These are phyloP conservation scores for Venturia carpophila DNA, from an alignment of 2,329 filamentous ascomycete genomes.

Conservation along the genomic window DNA sequence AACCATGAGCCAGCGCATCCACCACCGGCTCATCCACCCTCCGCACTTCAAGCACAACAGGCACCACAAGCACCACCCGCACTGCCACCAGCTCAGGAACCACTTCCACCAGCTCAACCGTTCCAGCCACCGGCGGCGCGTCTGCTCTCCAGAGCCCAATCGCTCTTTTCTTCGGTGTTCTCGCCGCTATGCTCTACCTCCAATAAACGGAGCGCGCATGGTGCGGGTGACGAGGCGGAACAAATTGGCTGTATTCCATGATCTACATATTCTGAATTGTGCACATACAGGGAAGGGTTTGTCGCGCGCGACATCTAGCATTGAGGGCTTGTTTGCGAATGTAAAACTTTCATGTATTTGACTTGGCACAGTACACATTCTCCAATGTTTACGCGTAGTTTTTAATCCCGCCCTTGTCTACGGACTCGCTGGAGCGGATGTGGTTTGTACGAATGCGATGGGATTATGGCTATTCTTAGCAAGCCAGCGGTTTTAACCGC, in stretches of 20 bases:
- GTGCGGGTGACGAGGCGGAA: not conserved
- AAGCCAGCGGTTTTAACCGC: not conserved
- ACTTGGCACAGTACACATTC: not conserved
- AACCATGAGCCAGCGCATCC: slow-evolving; percentile 2
- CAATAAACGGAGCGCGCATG: slow-evolving; percentile 13
- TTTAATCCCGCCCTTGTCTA: slow-evolving; percentile 2
- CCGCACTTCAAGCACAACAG: slow-evolving; percentile 2
- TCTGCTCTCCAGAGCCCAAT: slow-evolving; percentile 19
- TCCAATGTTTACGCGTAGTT: slow-evolving; percentile 7
- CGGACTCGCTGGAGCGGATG: not conserved
- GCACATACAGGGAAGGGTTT: not conserved
- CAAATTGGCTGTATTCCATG: not conserved
- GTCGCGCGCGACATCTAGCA: not conserved
- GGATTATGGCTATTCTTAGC: not conserved
- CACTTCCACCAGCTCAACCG: not conserved
- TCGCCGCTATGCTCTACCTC: slow-evolving; percentile 21
- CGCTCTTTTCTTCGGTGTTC: slow-evolving; percentile 19
- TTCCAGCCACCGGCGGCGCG: slow-evolving; percentile 14
- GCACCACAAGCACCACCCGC: not conserved
- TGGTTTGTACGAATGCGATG: not conserved
- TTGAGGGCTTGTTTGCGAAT: not conserved
- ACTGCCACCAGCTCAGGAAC: not conserved
- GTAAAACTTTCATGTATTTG: not conserved
- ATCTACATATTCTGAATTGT: slow-evolving; percentile 9
- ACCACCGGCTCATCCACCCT: not conserved